Evolutionary conservation across 176 grass and related monocot species (phyloP).

Genomic region (Bolboschoenus planiculmis): DNA sequence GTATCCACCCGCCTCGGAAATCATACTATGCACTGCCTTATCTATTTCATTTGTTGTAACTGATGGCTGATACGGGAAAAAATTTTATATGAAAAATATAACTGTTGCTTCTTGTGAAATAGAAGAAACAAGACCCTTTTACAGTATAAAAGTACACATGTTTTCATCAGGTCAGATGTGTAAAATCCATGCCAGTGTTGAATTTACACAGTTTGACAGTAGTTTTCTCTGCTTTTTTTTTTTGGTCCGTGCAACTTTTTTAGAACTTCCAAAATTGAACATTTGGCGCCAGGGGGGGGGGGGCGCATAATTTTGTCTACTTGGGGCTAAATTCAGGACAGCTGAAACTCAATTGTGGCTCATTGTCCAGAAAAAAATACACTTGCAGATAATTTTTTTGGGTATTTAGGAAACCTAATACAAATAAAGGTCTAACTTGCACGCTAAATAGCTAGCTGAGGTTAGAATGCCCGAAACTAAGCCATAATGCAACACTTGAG

Average conservation of each 20-base stretch:
- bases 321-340: not conserved
- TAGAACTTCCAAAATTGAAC: not conserved
- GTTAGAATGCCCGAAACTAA: not conserved
- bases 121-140: not conserved
- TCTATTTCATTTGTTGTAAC: slow-evolving; percentile 83
- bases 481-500: not conserved
- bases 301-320: not conserved
- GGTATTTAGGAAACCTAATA: not conserved
- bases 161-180: not conserved
- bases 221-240: not conserved
- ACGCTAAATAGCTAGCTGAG: not conserved
- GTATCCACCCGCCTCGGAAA: slow-evolving; percentile 73
- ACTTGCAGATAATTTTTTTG: not conserved
- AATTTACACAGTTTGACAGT: not conserved
- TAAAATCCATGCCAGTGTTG: not conserved
- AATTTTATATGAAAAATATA: not conserved
- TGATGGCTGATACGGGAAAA: slow-evolving; percentile 38
- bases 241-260: not conserved
- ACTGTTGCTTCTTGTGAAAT: not conserved
- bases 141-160: not conserved
- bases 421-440: not conserved
- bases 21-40: slow-evolving; percentile 60
- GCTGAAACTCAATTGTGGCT: not conserved
- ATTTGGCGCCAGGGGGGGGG: not conserved
- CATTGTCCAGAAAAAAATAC: not conserved